Evolutionary conservation across 331 rosid species (phyloP).

Genomic region (Acacia concinna): DNA sequence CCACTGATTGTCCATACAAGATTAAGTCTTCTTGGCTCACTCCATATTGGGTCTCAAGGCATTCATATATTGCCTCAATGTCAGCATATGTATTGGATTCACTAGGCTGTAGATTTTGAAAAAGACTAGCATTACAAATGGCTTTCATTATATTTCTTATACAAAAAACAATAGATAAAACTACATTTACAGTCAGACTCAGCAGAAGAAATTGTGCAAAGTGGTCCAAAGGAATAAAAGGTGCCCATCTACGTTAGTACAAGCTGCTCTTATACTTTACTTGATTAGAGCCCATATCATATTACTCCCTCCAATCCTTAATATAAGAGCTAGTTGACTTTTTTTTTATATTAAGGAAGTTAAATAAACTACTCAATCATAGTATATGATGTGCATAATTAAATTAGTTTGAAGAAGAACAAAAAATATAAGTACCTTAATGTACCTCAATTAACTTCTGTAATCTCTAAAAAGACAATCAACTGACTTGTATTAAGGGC

Average conservation of each 20-base stretch:
- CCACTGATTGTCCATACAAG: constrained; percentile 98
- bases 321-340: too few relatives aligned
- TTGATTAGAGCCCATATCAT: background rate
- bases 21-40: constrained; percentile 92
- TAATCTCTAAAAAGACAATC: too few relatives aligned
- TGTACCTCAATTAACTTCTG: too few relatives aligned
- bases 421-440: too few relatives aligned
- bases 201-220: background rate
- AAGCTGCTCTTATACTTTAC: background rate
- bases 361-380: too few relatives aligned
- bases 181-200: background rate
- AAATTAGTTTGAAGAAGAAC: too few relatives aligned
- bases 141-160: background rate
- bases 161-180: background rate
- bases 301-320: too few relatives aligned
- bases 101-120: constrained; percentile 79
- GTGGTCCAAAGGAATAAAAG: background rate
- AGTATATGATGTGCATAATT: too few relatives aligned
- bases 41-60: constrained; percentile 89
- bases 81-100: constrained; percentile 92
- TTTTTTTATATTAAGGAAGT: too few relatives aligned
- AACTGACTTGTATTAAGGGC: too few relatives aligned
- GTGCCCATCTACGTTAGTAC: background rate
- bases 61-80: constrained; percentile 93
- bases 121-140: background rate